Evolutionary conservation across 768 basidiomycete species (phyloP).

Genomic region (Artomyces pyxidatus): DNA sequence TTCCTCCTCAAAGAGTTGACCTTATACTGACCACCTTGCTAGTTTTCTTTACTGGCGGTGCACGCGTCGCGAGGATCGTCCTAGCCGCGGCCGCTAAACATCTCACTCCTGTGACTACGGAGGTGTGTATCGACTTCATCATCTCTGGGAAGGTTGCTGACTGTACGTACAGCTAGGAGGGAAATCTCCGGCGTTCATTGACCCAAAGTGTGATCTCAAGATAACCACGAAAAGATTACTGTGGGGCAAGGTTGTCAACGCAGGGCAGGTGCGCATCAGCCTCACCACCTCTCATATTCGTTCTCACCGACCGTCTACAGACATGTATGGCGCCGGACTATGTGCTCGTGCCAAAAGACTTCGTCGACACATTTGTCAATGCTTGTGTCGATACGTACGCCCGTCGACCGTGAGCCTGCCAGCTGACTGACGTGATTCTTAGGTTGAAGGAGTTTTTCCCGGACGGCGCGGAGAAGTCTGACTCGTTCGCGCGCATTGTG

Average conservation of each 20-base stretch:
- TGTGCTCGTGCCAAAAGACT: constrained; percentile 34
- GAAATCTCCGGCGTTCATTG: constrained; percentile 70
- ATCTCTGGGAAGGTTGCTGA: not conserved
- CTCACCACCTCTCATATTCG: not conserved
- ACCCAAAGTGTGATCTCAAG: constrained; percentile 59
- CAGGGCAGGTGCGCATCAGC: constrained; percentile 36
- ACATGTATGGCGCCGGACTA: constrained; percentile 63
- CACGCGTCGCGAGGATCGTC: constrained; percentile 58
- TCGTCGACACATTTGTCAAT: constrained; percentile 31
- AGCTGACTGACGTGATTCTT: not conserved
- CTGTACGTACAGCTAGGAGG: constrained; percentile 44
- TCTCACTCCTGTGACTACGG: constrained; percentile 58
- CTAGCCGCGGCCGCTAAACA: constrained; percentile 69
- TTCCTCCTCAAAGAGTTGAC: constrained; percentile 8
- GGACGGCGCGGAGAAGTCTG: constrained; percentile 32
- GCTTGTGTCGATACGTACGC: constrained; percentile 38
- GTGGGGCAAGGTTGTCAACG: constrained; percentile 75
- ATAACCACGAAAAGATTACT: constrained; percentile 61
- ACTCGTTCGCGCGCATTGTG: constrained; percentile 45
- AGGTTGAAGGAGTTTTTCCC: constrained; percentile 55
- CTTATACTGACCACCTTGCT: not conserved
- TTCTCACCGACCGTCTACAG: constrained; percentile 25
- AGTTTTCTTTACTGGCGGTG: constrained; percentile 58
- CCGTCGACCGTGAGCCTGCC: not conserved
- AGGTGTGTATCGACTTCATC: constrained; percentile 26